Percentiles rank a stretch among this genome's conserved stretches.
Conservation (phyloP, 2,329 filamentous ascomycete species). For the Colletotrichum graminicola region DNA sequence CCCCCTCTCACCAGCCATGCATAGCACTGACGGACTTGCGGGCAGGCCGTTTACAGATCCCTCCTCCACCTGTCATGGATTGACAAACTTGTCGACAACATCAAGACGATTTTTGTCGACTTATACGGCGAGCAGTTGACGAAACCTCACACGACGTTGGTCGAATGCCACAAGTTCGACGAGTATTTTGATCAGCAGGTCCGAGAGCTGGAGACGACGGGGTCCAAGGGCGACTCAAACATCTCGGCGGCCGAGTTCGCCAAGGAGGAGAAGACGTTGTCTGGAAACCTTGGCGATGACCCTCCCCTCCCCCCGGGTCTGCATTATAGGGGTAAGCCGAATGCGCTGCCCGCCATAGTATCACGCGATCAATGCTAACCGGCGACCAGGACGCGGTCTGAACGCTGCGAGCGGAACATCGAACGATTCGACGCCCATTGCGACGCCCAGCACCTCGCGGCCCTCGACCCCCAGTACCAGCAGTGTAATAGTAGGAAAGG, state of each 20-base stretch:
- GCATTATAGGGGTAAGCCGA: slow-evolving; percentile 39
- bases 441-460: slow-evolving; percentile 81
- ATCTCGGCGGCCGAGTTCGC: slow-evolving; percentile 48
- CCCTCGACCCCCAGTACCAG: slow-evolving; percentile 78
- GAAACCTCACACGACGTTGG: slow-evolving; percentile 80
- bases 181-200: slow-evolving; percentile 96
- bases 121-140: slow-evolving; percentile 90
- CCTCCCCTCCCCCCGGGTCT: slow-evolving; percentile 48
- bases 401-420: slow-evolving; percentile 58
- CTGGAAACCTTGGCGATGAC: slow-evolving; percentile 54
- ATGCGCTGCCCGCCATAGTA: neutral
- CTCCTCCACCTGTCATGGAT: slow-evolving; percentile 96
- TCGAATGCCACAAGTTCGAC: slow-evolving; percentile 86
- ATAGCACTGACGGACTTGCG: slow-evolving; percentile 34
- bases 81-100: slow-evolving; percentile 95
- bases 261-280: slow-evolving; percentile 51
- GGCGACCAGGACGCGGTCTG: slow-evolving; percentile 49
- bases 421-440: slow-evolving; percentile 76
- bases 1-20: neutral
- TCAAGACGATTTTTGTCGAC: slow-evolving; percentile 90
- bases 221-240: slow-evolving; percentile 49
- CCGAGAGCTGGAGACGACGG: slow-evolving; percentile 78
- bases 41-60: slow-evolving; percentile 93
- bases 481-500: slow-evolving; percentile 79
- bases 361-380: slow-evolving; percentile 14